Base-by-base conservation (phyloP, 2,329 filamentous ascomycete species). In the Alternaria sp. region DNA sequence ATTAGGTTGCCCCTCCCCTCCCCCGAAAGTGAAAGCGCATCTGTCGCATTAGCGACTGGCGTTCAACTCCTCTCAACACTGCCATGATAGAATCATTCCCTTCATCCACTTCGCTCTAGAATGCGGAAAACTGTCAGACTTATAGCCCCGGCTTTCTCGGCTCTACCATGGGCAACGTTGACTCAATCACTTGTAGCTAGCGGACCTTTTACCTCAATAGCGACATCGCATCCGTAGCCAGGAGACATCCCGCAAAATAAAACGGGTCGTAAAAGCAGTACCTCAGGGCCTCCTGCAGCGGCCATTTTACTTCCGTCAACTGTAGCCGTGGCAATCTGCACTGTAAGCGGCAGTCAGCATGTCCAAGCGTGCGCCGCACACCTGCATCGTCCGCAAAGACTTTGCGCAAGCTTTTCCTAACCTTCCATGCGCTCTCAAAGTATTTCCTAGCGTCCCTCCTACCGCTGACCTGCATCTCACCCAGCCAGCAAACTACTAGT, bases 281-380 rank as follows among this genome's bases (percentile, higher is more conserved):
- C 40, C 14, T 39, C 26, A 46, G 10, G 33, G 46, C 34, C 42
- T 55, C 52, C 34, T 42, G 36, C 41, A 26, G 44, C 54, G 39
- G 42, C 41, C 40, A 34, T 37, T 28, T 44, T 36, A 44, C 33
- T 33, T 48, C 45, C 21, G 51, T 37, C 17, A 14, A 33, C 17
- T 37, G 34, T 37, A 40, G 41, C 50, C 46, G 50, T 60, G n/a
- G 21, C 51, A 34, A 51, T 52, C 52, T n/a, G 52, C 26, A 29
- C 52, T 59, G 36, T 48, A 58, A 58, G 46, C 44, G 58, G 46
- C 40, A 54, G 31, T 40, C 49, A 50, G 48, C 50, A 41, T 31
- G 40, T n/a, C 28, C 21, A 41, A 34, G 34, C 24, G 29, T 48
- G 44, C 54, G 54, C 48, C 48, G 33, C 40, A 46, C 13, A 55